Percentiles rank a stretch among this genome's conserved stretches.
phyloP scores from a whole-genome alignment of 768 basidiomycete genomes.

The Lactarius sanguifluus region DNA sequence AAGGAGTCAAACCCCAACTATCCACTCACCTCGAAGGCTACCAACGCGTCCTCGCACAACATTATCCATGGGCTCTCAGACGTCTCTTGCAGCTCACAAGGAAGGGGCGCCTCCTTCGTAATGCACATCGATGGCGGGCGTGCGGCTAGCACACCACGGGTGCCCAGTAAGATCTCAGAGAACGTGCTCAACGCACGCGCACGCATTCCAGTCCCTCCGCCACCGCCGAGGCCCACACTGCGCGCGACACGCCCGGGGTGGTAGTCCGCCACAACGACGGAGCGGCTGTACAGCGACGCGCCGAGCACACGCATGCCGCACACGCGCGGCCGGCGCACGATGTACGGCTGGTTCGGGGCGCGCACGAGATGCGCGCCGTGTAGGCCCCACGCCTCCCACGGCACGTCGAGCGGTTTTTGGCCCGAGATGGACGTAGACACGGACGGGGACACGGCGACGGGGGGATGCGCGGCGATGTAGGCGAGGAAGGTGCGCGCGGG shows the following conservation, averaged over 20 bases:
- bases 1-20: background rate
- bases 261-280: constrained; percentile 16
- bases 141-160: background rate
- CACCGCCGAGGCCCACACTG: background rate
- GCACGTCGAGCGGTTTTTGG: constrained; percentile 1
- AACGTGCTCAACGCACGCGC: constrained; percentile 2
- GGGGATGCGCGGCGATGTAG: constrained; percentile 15
- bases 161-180: background rate
- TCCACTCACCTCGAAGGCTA: constrained; percentile 22
- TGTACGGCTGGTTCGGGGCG: constrained; percentile 5
- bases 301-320: constrained; percentile 24
- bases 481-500: constrained; percentile 19
- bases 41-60: constrained; percentile 24
- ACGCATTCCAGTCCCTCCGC: background rate
- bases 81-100: constrained; percentile 6
- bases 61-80: constrained; percentile 21
- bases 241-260: constrained; percentile 20
- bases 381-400: constrained; percentile 20
- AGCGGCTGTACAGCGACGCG: background rate
- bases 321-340: constrained; percentile 10
- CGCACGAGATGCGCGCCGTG: constrained; percentile 20
- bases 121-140: background rate
- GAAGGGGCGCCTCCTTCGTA: constrained; percentile 21
- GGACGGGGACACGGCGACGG: background rate
- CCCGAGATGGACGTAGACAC: background rate